These are phyloP conservation scores for Hypoxylon sp. DNA, from an alignment of 2,329 filamentous ascomycete species.

Conservation along the genomic window DNA sequence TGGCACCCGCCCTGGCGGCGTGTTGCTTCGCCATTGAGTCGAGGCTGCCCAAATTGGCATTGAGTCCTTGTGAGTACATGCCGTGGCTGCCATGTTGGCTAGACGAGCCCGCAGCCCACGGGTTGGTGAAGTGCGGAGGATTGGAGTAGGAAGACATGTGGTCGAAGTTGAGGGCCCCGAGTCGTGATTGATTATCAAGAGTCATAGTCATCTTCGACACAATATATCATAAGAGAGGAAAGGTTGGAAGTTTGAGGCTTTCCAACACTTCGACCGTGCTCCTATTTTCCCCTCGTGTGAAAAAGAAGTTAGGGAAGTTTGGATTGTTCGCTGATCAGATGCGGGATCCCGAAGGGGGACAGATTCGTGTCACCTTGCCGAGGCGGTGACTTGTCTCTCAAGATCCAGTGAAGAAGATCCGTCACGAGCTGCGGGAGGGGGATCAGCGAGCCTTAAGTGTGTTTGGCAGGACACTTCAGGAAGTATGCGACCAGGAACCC, in stretches of 20 bases:
- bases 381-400: constrained; percentile 55
- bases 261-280: constrained; percentile 44
- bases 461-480: constrained; percentile 57
- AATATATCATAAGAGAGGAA: constrained; percentile 44
- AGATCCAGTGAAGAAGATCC: constrained; percentile 57
- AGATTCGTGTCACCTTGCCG: constrained; percentile 61
- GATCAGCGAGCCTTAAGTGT: constrained; percentile 75
- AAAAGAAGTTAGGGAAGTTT: constrained; percentile 47
- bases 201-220: constrained; percentile 88
- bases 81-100: constrained; percentile 68
- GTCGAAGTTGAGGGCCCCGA: constrained; percentile 85
- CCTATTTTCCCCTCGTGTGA: constrained; percentile 36
- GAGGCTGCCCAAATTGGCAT: constrained; percentile 70
- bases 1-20: constrained; percentile 71
- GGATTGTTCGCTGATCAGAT: constrained; percentile 67
- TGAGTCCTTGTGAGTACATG: constrained; percentile 75
- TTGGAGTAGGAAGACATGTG: constrained; percentile 78
- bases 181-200: constrained; percentile 89
- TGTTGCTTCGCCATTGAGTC: constrained; percentile 71
- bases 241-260: constrained; percentile 49
- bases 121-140: constrained; percentile 88
- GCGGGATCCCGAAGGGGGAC: constrained; percentile 63
- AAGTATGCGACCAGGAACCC: constrained; percentile 57
- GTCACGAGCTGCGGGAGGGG: constrained; percentile 60
- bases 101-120: constrained; percentile 79